phyloP scores from a whole-genome alignment of 768 basidiomycete species.

The Mycena leptocephala region DNA sequence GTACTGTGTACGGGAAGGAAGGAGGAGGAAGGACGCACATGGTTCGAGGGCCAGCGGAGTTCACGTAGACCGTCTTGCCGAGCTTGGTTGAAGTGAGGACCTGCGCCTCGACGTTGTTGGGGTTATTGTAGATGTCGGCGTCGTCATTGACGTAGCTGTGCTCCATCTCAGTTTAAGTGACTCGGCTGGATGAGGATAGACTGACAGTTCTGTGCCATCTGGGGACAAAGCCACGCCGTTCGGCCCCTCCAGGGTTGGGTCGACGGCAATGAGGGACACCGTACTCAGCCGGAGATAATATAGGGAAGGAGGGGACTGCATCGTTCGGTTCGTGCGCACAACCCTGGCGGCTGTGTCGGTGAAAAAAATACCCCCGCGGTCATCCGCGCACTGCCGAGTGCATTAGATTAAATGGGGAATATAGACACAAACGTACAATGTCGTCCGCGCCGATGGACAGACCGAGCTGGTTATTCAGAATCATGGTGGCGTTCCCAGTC shows the following conservation, averaged over 20 bases:
- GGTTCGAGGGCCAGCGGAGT: slow-evolving; percentile 17
- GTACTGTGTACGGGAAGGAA: neutral
- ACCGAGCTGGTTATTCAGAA: slow-evolving; percentile 18
- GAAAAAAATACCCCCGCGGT: slow-evolving; percentile 20
- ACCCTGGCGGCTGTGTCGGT: slow-evolving; percentile 9
- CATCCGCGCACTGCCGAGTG: slow-evolving; percentile 1
- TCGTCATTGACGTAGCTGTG: slow-evolving; percentile 17
- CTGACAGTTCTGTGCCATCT: slow-evolving; percentile 16
- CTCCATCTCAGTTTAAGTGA: neutral
- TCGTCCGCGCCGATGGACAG: slow-evolving; percentile 20
- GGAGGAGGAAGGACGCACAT: neutral
- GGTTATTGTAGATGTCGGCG: slow-evolving; percentile 4
- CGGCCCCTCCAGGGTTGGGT: slow-evolving; percentile 9
- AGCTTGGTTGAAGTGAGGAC: slow-evolving; percentile 3
- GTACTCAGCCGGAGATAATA: slow-evolving; percentile 23
- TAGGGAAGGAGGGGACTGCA: slow-evolving; percentile 12
- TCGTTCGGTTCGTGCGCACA: slow-evolving; percentile 12
- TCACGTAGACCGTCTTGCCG: neutral
- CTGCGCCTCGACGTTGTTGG: slow-evolving; percentile 5
- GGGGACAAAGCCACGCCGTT: slow-evolving; percentile 23
- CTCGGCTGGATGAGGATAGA: neutral
- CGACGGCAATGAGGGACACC: slow-evolving; percentile 22
- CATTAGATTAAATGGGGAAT: too few relatives aligned
- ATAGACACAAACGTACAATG: neutral
- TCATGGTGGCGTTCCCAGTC: slow-evolving; percentile 17